phyloP scores from a whole-genome alignment of 1,284 basidiomycete species.

The Coriolopsis trogii region DNA sequence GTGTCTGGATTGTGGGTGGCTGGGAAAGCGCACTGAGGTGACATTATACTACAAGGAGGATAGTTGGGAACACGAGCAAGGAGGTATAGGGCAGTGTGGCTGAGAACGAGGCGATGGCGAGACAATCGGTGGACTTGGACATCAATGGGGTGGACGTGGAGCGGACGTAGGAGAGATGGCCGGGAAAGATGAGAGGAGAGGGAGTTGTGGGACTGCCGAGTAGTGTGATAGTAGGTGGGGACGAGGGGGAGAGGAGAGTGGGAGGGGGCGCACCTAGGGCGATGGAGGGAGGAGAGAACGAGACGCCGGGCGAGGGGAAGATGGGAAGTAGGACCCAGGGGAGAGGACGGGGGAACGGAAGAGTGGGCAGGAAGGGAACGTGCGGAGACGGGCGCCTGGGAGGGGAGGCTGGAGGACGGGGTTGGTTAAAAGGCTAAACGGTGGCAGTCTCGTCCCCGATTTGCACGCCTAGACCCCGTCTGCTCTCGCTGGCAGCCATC shows the following conservation, averaged over 20 bases:
- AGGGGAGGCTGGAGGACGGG: neutral
- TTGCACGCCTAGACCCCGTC: neutral
- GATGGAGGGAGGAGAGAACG: neutral
- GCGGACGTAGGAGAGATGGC: neutral
- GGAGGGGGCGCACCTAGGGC: slow-evolving; percentile 2
- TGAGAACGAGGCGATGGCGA: neutral
- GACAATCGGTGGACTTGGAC: slow-evolving; percentile 8
- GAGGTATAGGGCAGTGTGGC: neutral
- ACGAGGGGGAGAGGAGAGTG: neutral
- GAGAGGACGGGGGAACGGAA: neutral
- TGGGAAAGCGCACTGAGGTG: neutral
- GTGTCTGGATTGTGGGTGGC: slow-evolving; percentile 2
- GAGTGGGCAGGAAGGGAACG: neutral
- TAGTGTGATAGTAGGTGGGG: too few species aligned
- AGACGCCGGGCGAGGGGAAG: too few species aligned
- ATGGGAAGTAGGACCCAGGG: too few species aligned
- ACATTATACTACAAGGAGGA: neutral
- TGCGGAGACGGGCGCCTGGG: neutral
- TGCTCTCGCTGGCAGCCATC: too few species aligned
- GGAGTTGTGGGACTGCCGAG: too few species aligned
- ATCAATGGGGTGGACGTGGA: slow-evolving; percentile 6
- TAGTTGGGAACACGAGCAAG: neutral
- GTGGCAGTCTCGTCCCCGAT: neutral
- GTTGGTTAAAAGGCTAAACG: slow-evolving; percentile 20
- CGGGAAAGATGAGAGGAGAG: too few species aligned